phyloP scores from a whole-genome alignment of 78 protist genomes.

The Speleostelium caveatum region DNA sequence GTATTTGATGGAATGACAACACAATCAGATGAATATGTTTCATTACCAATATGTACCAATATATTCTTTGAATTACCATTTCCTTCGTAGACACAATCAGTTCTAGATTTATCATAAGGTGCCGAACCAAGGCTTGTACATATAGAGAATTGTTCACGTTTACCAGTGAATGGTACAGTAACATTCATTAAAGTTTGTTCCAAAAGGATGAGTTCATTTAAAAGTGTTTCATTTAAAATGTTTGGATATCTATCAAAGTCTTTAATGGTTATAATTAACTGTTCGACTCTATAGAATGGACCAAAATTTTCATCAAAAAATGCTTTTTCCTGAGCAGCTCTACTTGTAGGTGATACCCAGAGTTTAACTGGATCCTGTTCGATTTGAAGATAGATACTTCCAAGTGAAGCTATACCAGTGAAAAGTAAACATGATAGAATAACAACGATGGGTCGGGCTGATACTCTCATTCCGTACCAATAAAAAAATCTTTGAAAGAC shows the following conservation, averaged over 20 bases:
- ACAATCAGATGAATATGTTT: no score
- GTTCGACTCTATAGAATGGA: slow-evolving; percentile 77
- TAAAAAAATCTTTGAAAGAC: slow-evolving; percentile 49
- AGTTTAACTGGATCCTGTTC: slow-evolving; percentile 74
- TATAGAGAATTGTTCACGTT: no score
- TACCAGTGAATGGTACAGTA: no score
- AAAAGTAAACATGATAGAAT: neutral
- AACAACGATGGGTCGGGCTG: slow-evolving; percentile 1
- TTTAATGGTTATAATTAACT: slow-evolving; percentile 49
- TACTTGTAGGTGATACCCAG: slow-evolving; percentile 64
- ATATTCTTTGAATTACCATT: no score
- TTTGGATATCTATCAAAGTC: neutral
- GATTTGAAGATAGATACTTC: slow-evolving; percentile 17
- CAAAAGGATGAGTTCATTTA: neutral
- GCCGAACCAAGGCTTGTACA: no score
- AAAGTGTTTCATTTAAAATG: neutral
- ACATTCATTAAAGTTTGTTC: slow-evolving; percentile 22
- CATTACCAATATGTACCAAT: no score
- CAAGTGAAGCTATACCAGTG: slow-evolving; percentile 3
- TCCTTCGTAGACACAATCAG: no score
- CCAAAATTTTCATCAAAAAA: slow-evolving; percentile 79
- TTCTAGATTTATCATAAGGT: neutral
- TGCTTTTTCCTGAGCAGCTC: slow-evolving; percentile 64
- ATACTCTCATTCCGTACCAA: slow-evolving; percentile 21
- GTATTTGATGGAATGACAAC: no score